Evolutionary conservation across 257 asterid species (phyloP).

Genomic region (Haberlea rhodopensis): DNA sequence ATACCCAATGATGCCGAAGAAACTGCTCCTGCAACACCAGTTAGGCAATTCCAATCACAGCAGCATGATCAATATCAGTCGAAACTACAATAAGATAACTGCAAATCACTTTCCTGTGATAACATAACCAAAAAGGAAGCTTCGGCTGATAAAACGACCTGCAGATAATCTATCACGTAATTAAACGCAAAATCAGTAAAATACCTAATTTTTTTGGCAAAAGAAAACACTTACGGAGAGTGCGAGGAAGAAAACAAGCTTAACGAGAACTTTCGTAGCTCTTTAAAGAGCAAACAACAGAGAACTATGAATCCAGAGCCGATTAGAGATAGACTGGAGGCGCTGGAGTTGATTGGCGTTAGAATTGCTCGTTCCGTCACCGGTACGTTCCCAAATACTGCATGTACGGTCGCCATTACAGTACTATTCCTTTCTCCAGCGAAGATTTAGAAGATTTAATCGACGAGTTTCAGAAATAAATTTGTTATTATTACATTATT

Average conservation of each 20-base stretch:
- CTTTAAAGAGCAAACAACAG: slow-evolving; percentile 85
- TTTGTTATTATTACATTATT: no score
- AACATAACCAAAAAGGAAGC: neutral
- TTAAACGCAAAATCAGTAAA: slow-evolving; percentile 8
- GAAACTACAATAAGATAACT: neutral
- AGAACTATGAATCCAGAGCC: slow-evolving; percentile 96
- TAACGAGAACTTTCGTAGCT: slow-evolving; percentile 95
- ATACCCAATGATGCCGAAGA: slow-evolving; percentile 95
- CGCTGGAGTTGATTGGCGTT: slow-evolving; percentile 76
- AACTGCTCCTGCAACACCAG: slow-evolving; percentile 84
- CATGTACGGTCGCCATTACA: slow-evolving; percentile 77
- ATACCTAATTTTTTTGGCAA: neutral
- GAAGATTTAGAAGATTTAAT: no score
- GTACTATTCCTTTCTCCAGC: no score
- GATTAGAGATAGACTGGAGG: slow-evolving; percentile 73
- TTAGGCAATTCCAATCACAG: slow-evolving; percentile 3
- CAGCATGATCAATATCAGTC: neutral
- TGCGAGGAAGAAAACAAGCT: slow-evolving; percentile 98
- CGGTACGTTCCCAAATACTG: slow-evolving; percentile 73
- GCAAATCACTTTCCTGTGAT: neutral
- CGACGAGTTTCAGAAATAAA: neutral
- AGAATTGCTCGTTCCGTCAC: slow-evolving; percentile 60
- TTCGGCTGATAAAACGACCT: slow-evolving; percentile 6
- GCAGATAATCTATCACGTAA: no score
- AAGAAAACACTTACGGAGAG: slow-evolving; percentile 55